Base-by-base conservation (phyloP, 2,329 filamentous ascomycete genomes). In the Xylariales sp. region DNA sequence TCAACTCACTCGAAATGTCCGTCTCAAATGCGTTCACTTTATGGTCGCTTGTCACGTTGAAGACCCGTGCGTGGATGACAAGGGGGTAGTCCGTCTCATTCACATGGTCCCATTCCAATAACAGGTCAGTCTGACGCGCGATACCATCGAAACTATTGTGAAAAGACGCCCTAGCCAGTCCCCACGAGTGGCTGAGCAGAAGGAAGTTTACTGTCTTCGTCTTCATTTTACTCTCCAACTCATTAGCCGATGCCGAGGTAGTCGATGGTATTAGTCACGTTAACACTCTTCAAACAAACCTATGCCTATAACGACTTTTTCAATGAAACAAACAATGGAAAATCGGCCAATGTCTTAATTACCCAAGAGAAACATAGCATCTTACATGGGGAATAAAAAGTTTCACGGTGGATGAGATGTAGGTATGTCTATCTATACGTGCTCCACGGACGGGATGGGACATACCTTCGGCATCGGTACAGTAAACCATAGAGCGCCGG, bases 11-110 rank as follows among this genome's bases (percentile, higher is more conserved):
- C 54, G 72, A 65, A 55, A 75, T 71, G 43, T 71, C 70, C 16
- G 65, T 56, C 43, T 75, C 73, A 53, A 75, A 55, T 9, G 67
- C 69, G 54, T 75, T 75, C 12, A 68, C 72, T 10, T 67, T 68
- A 41, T 70, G 59, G 36, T 73, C 65, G 50, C 69, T 69, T 9
- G 73, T 75, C 39, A 65, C 69, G 32, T 75, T 75, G 41, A 75
- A 60, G 14, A 75, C 59, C 50, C 56, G 68, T 7, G 69, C 67
- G 53, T 68, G 65, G 32, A 75, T 68, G 9, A 69, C 59, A 5
- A 75, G 54, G 18, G 73, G 73, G 23, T 73, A 72, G 43, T 69
- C 62, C 30, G 57, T 64, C 23, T 58, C 45, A 53, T 72, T 55
- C 18, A 46, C 55, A 36, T 18, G 50, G 48, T 74, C 73, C 73